Conservation (phyloP, 1,284 basidiomycete species). For the Rhizoctonia solani region DNA sequence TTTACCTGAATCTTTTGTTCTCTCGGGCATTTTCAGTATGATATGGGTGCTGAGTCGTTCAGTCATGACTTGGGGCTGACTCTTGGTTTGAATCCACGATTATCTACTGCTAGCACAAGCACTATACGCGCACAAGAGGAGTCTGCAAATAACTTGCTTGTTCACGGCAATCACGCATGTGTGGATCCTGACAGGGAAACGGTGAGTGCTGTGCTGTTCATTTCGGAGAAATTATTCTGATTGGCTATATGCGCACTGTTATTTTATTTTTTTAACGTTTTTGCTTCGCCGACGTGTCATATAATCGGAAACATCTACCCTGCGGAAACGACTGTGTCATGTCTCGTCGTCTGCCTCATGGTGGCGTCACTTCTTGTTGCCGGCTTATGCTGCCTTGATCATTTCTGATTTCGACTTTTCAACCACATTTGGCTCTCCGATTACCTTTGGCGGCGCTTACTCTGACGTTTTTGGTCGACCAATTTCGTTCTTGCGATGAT, state of each 20-base stretch:
- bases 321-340: background rate
- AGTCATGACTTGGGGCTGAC: constrained; percentile 21
- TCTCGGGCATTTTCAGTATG: constrained; percentile 1
- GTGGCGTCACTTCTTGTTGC: constrained; percentile 17
- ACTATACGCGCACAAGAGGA: constrained; percentile 17
- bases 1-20: background rate
- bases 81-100: constrained; percentile 27
- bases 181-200: background rate
- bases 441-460: background rate
- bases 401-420: background rate
- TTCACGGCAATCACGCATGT: constrained; percentile 4
- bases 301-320: background rate
- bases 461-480: background rate
- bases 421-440: background rate
- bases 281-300: constrained; percentile 4
- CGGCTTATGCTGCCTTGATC: background rate
- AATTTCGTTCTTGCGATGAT: background rate
- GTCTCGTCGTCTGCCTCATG: background rate
- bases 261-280: background rate
- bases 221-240: constrained; percentile 8
- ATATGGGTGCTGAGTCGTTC: constrained; percentile 7
- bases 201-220: constrained; percentile 10
- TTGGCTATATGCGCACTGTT: constrained; percentile 17
- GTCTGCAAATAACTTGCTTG: constrained; percentile 5
- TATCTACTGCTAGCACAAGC: constrained; percentile 14